Evolutionary conservation across 2,329 filamentous ascomycete genomes (phyloP), one percentile per base, ranked within the genome.

Genomic region (Alternaria sp.): DNA sequence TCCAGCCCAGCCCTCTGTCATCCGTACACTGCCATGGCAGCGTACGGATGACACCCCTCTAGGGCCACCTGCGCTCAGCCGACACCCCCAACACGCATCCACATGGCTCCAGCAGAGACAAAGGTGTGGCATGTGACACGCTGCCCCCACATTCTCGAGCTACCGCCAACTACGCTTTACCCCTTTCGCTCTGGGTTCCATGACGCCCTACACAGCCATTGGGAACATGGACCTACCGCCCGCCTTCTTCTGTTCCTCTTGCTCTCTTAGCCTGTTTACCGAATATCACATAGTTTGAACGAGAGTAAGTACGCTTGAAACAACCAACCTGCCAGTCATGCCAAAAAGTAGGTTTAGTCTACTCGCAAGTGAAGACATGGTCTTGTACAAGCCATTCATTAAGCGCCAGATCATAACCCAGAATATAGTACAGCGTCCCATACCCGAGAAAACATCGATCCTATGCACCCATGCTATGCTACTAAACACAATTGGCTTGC

Each of bases 401-500:
- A 40, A 56, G 60, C 53, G 58, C 66, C 64, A 63, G 65, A 62
- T 65, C 56, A 61, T 62, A 66, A 63, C 67, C 70, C 63, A 65
- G 56, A 54, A 62, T 70, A 70, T 72, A 73, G 71, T 72, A 76
- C 65, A 70, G 60, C 66, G 67, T 67, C 70, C 68, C 58, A 63
- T 68, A 62, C 60, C 61, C 60, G 57, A 69, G 62, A 54, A 59
- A 56, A 59, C 46, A 28, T 48, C 58, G 69, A 71, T 67, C 70
- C 73, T 63, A 66, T 64, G 73, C 73, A 71, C 74, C 73, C 65
- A 68, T 76, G 74, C 74, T 76, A 77, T 77, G 74, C 74, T 56
- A 75, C 63, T 67, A 65, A 75, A 73, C 67, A 61, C 63, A 72
- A 60, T 58, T 71, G 67, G 66, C 64, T 63, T 61, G 42, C 66